Evolutionary conservation across 805 yeast species (phyloP), one percentile per base, ranked within the genome.

Genomic region (Cyberlindnera japonica): DNA sequence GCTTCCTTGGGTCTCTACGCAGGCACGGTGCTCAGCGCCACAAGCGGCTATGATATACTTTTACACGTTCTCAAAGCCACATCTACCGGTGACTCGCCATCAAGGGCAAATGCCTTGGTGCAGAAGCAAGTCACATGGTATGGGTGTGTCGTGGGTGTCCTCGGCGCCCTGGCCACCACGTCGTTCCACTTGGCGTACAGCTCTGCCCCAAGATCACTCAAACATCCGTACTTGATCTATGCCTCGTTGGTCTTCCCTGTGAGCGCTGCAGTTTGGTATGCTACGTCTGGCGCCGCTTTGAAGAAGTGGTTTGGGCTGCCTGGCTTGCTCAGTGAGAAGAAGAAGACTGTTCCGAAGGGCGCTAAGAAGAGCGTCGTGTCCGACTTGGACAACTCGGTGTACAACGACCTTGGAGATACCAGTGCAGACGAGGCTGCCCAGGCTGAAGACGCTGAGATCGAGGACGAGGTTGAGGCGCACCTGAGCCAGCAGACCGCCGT

Each of bases 151-250:
- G 54, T 59, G 35, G 47, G 55, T 12, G 47, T 58, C 2, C 61
- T 79, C 24, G 79, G 80, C 14, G 55, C 72, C 4, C 30, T 78
- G 18, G 69, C 83, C 7, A 51, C 82, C 1, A 60, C 67, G 25
- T 64, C 78, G 36, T 78, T 83, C 49, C 63, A 68, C 23, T 49
- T 71, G 47, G 81, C 83, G n/a, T 83, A 71, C 55, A 64, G 63
- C 36, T 68, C 70, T 35, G 77, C 88, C 1, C 77, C 85, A 16
- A 49, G 60, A 5, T 56, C 65, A 26, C 79, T 72, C 41, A 75
- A 75, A 59, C 95, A 84, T 61, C 93, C 93, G 16, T 84, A 83
- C 57, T 69, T 84, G 54, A 54, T 84, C 12, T 84, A 84, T 33
- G 47, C 61, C 5, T 48, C 57, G 4, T 44, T 56, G 34, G 54